These are phyloP conservation scores for Fusarium secorum DNA, from an alignment of 2,329 filamentous ascomycete species.

Conservation along the genomic window DNA sequence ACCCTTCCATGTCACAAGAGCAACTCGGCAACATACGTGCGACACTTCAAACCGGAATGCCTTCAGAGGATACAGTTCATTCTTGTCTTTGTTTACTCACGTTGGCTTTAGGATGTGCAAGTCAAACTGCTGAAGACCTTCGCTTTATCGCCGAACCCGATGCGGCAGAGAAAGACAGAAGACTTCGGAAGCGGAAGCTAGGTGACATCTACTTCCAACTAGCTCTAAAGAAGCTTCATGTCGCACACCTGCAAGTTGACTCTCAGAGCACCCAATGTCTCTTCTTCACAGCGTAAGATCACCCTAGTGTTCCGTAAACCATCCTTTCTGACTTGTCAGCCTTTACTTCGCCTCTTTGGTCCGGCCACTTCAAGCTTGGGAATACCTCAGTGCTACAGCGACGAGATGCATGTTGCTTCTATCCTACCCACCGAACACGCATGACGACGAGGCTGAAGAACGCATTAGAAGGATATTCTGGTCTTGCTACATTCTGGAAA, in stretches of 20 bases:
- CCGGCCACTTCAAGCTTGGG: constrained; percentile 61
- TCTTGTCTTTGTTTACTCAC: constrained; percentile 56
- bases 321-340: not conserved
- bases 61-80: constrained; percentile 48
- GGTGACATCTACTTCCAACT: constrained; percentile 56
- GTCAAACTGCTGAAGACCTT: constrained; percentile 49
- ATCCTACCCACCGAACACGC: constrained; percentile 51
- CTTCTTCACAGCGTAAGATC: constrained; percentile 57
- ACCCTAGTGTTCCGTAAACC: accelerated
- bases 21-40: constrained; percentile 48
- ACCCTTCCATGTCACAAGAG: constrained; percentile 56
- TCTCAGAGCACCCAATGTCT: constrained; percentile 58
- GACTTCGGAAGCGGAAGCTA: constrained; percentile 46
- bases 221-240: constrained; percentile 55
- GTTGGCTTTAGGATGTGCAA: constrained; percentile 58
- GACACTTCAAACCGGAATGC: constrained; percentile 46
- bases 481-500: constrained; percentile 63
- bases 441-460: constrained; percentile 53
- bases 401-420: constrained; percentile 59
- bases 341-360: constrained; percentile 60
- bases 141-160: constrained; percentile 24
- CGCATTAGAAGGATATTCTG: constrained; percentile 61
- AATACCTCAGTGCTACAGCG: constrained; percentile 58
- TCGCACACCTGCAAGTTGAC: constrained; percentile 56
- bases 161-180: constrained; percentile 42